Evolutionary conservation across 139 green algal species (phyloP).

Genomic region (Nannochloris sp.): DNA sequence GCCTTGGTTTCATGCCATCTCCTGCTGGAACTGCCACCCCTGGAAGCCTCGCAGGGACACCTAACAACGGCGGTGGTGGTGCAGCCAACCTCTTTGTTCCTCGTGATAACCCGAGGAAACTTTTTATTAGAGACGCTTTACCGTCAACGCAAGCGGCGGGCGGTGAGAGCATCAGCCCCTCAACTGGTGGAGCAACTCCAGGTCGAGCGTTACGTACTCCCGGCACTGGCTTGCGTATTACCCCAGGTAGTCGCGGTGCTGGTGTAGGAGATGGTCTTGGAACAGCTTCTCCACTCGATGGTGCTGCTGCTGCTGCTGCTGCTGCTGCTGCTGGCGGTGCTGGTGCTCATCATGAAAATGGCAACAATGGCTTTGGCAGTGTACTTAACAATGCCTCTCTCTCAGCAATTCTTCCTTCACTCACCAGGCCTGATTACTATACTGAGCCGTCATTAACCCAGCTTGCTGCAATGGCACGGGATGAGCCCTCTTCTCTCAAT

Average conservation of each 20-base stretch:
- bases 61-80: not conserved
- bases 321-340: not conserved
- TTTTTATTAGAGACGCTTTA: slow-evolving; percentile 71
- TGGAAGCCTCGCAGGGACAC: slow-evolving; percentile 1
- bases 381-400: slow-evolving; percentile 25
- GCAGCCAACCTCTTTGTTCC: slow-evolving; percentile 44
- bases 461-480: slow-evolving; percentile 50
- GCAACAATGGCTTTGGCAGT: slow-evolving; percentile 8
- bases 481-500: slow-evolving; percentile 37
- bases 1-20: not conserved
- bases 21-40: slow-evolving; percentile 1
- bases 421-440: slow-evolving; percentile 44
- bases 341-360: not conserved
- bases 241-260: not conserved
- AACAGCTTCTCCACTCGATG: not conserved
- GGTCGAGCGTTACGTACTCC: not conserved
- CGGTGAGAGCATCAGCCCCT: slow-evolving; percentile 1
- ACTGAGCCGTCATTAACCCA: slow-evolving; percentile 40
- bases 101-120: slow-evolving; percentile 65
- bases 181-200: slow-evolving; percentile 1
- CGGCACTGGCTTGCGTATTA: slow-evolving; percentile 13
- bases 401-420: slow-evolving; percentile 16
- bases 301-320: not conserved
- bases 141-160: slow-evolving; percentile 35
- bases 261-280: slow-evolving; percentile 4